A percentile compares a stretch with the other conserved stretches of the same genome.
Evolutionary conservation across 179 eudicot genomes (phyloP).

Genomic region (Nepenthes alata): DNA sequence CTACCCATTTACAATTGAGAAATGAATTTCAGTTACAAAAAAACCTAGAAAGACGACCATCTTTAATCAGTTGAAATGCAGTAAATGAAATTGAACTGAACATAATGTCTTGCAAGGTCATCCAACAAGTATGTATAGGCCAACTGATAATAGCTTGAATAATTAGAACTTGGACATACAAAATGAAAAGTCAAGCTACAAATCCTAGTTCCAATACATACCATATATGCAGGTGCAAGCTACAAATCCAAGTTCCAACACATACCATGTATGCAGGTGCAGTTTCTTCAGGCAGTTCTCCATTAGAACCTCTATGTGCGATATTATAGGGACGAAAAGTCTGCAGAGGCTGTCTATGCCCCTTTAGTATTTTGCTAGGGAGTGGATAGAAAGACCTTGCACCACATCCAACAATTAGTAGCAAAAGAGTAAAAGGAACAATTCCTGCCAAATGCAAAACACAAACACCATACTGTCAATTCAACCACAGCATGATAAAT

Average conservation of each 20-base stretch:
- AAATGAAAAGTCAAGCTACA: too few species aligned
- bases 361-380: constrained; percentile 36
- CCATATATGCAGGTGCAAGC: constrained; percentile 57
- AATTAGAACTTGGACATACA: too few species aligned
- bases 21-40: too few species aligned
- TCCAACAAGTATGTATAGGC: too few species aligned
- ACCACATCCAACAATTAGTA: constrained; percentile 43
- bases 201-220: constrained; percentile 8
- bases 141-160: too few species aligned
- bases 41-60: too few species aligned
- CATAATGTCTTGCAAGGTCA: too few species aligned
- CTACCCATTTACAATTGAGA: too few species aligned
- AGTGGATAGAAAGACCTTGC: constrained; percentile 69
- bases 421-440: constrained; percentile 39
- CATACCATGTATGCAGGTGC: constrained; percentile 70
- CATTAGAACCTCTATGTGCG: constrained; percentile 95
- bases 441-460: constrained; percentile 30
- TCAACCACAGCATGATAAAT: too few species aligned
- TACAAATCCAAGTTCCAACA: background rate
- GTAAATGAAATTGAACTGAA: too few species aligned
- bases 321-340: constrained; percentile 71
- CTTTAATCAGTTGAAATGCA: too few species aligned
- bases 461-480: background rate
- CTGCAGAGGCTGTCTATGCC: constrained; percentile 54
- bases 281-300: constrained; percentile 95